A percentile compares a stretch with the other conserved stretches of the same genome.
These are phyloP conservation scores for Yamadazyma epiphylla DNA, from an alignment of 1,139 yeast genomes.

Conservation along the genomic window DNA sequence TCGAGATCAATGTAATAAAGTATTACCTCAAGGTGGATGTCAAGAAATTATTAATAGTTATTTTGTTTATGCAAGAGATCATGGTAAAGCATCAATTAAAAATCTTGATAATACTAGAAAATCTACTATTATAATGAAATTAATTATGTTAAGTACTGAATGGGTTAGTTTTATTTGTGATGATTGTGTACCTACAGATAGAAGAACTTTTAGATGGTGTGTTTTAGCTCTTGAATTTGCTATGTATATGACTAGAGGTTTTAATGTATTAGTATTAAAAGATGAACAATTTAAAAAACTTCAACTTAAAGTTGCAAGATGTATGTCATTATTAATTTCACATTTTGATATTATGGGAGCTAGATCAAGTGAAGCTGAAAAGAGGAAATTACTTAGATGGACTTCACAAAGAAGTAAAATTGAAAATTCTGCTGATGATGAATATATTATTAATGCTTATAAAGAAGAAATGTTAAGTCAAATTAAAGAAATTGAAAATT, in stretches of 20 bases:
- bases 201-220: constrained; percentile 92
- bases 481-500: constrained; percentile 55
- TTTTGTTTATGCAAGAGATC: constrained; percentile 79
- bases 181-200: constrained; percentile 90
- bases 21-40: constrained; percentile 49
- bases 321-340: constrained; percentile 89
- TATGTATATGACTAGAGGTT: constrained; percentile 91
- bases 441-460: constrained; percentile 49
- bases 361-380: constrained; percentile 80
- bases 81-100: constrained; percentile 69
- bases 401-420: constrained; percentile 44
- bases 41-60: constrained; percentile 77
- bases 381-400: constrained; percentile 51
- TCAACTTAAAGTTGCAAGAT: constrained; percentile 84
- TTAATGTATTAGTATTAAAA: constrained; percentile 75
- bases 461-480: constrained; percentile 59
- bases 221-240: constrained; percentile 94
- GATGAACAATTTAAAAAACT: constrained; percentile 73
- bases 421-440: constrained; percentile 60
- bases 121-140: constrained; percentile 65
- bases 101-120: constrained; percentile 63
- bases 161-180: constrained; percentile 94
- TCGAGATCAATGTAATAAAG: constrained; percentile 37
- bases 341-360: constrained; percentile 99
- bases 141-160: constrained; percentile 74